Base-by-base conservation (phyloP, 176 grass and related monocot species). In the Poa annua region DNA sequence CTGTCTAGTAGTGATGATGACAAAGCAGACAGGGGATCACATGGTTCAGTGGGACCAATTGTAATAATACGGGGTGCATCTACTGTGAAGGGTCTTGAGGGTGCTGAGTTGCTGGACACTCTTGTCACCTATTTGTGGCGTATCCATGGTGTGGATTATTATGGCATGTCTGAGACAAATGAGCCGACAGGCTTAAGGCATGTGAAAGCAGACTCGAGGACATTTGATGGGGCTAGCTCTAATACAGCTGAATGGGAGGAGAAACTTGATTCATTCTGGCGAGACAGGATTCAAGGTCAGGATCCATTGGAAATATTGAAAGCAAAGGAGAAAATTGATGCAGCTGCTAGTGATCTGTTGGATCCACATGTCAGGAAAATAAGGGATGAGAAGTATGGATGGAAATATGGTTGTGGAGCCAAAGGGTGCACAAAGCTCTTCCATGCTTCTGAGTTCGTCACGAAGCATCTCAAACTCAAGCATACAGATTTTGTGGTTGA, bases 391-490 rank as follows among this genome's bases (percentile, higher is more conserved):
- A 99, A 99, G 66, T 99, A 99, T 84, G 97, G 93, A 12, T 99
- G 97, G 97, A 99, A 99, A 80, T 99, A 99, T 86, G 97, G 97
- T 16, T 99, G 97, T 87, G 97, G 93, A 56, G 97, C 97, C 47
- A 96, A 99, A 59, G 97, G 93, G 21, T 99, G 97, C 81, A 96
- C 97, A 17, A 99, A 99, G 84, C 92, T 99, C 82, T 99, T 99
- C 83, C 97, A 99, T 96, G 93, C 97, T 72, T 53, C 97, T 52
- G 97, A 99, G 80, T 99, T 99, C 87, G 97, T 99, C 77, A 88
- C 88, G 76, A 99, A 99, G 71, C 97, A 99, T 94, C 75, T 99
- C 62, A 99, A 91, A 87, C 89, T 99, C 65, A 99, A 99, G 81
- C 97, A 99, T 85, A 16, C 81, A 16, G 97, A 99, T 9, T 36